phyloP scores from a whole-genome alignment of 208 protist species.

The Leishmania aethiopica region DNA sequence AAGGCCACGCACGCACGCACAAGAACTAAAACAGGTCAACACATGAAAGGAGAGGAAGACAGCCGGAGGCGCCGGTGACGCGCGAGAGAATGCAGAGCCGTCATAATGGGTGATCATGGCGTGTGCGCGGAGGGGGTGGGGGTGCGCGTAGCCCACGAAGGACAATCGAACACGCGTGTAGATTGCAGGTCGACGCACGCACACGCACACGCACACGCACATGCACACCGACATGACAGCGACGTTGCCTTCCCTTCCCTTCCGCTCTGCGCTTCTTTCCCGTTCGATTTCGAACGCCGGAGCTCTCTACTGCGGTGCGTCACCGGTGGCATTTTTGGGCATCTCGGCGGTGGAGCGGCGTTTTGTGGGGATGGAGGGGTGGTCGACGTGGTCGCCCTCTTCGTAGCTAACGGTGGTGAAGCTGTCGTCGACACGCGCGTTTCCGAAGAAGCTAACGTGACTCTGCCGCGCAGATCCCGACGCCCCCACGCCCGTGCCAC shows the following conservation, averaged over 20 bases:
- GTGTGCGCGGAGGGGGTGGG: no score
- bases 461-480: neutral
- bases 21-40: neutral
- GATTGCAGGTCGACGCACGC: neutral
- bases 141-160: neutral
- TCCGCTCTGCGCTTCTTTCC: neutral
- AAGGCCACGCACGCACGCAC: neutral
- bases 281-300: no score
- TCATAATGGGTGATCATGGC: no score
- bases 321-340: neutral
- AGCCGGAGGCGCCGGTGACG: neutral
- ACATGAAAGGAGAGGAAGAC: neutral
- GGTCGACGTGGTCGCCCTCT: neutral
- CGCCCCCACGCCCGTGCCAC: neutral
- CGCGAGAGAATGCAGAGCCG: no score
- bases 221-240: neutral
- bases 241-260: no score
- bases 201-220: neutral
- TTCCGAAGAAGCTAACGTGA: neutral
- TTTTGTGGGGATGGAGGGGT: neutral
- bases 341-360: conserved; percentile 7
- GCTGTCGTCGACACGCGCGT: neutral
- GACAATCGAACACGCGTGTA: neutral
- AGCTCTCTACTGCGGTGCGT: neutral
- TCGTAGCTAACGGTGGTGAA: neutral